Conservation (phyloP, 2,329 filamentous ascomycete genomes). For the Aaosphaeria arxii region DNA sequence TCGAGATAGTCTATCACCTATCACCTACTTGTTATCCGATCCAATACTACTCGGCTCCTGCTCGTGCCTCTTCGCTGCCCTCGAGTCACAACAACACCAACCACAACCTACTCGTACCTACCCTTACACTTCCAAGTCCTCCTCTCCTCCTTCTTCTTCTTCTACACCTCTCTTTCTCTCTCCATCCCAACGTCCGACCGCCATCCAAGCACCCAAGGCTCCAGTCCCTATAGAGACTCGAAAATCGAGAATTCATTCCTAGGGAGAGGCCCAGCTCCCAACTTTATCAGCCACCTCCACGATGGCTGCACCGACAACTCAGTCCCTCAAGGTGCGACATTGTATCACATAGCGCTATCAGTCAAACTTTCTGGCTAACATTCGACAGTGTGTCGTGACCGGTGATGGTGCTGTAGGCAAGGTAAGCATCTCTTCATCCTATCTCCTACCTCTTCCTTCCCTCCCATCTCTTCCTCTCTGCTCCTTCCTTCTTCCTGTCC, state of each 20-base stretch:
- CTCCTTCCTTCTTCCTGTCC: neutral
- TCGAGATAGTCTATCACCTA: too few relatives aligned
- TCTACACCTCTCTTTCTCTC: conserved; percentile 14
- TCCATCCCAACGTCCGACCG: conserved; percentile 2
- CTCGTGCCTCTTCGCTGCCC: too few relatives aligned
- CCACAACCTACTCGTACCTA: too few relatives aligned
- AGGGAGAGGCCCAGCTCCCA: too few relatives aligned
- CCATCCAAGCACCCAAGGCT: neutral
- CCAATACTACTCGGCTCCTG: too few relatives aligned
- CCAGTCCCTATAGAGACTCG: too few relatives aligned
- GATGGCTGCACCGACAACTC: conserved; percentile 81
- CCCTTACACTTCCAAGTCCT: too few relatives aligned
- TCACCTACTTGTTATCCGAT: too few relatives aligned
- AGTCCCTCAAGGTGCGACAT: conserved; percentile 79
- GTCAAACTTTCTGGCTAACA: neutral
- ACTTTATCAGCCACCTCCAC: conserved; percentile 12
- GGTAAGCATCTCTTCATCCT: conserved; percentile 52
- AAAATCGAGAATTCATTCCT: too few relatives aligned
- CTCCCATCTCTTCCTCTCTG: conserved; percentile 6
- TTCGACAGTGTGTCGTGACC: conserved; percentile 88
- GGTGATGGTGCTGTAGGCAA: conserved; percentile 99
- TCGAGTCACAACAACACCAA: too few relatives aligned
- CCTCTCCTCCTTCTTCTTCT: neutral
- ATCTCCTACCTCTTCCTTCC: neutral
- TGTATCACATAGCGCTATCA: neutral